Percentiles rank a stretch among this genome's conserved stretches.
Evolutionary conservation across 305 asterid species (phyloP).

Genomic region (Andrographis paniculata): DNA sequence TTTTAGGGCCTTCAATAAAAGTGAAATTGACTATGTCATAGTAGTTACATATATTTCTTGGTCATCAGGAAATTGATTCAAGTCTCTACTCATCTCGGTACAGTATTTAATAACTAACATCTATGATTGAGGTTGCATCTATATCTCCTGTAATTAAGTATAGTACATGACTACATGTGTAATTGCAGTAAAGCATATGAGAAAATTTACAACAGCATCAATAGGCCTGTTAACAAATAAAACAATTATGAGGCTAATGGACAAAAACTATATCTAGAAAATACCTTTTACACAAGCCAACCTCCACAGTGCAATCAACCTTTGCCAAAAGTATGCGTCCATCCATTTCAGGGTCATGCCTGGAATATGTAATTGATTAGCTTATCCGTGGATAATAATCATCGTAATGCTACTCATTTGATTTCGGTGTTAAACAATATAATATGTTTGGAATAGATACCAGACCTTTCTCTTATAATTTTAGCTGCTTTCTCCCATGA

Average conservation of each 20-base stretch:
- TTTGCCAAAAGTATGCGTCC: conserved; percentile 88
- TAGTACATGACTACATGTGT: not conserved
- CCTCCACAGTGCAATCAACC: conserved; percentile 92
- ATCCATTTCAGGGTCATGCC: conserved; percentile 78
- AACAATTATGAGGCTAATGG: too few species aligned
- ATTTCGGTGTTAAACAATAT: conserved; percentile 16
- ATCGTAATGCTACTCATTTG: conserved; percentile 18
- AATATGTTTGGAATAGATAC: conserved; percentile 12
- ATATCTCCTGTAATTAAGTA: not conserved
- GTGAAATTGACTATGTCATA: too few species aligned
- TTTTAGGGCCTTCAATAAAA: not conserved
- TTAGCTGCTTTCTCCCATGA: conserved; percentile 99
- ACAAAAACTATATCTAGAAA: too few species aligned
- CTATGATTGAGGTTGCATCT: not conserved
- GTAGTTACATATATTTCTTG: not conserved
- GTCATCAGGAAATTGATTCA: not conserved
- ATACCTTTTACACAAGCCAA: conserved; percentile 77
- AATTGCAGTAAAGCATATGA: not conserved
- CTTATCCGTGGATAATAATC: conserved; percentile 15
- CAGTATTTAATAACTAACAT: not conserved
- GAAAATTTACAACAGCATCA: too few species aligned
- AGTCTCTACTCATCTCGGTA: not conserved
- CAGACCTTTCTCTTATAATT: conserved; percentile 76
- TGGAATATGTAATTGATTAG: conserved; percentile 24
- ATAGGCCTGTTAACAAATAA: too few species aligned